These are phyloP conservation scores for Elongisporangium undulatum DNA, from an alignment of 352 stramenopile species.

Conservation along the genomic window DNA sequence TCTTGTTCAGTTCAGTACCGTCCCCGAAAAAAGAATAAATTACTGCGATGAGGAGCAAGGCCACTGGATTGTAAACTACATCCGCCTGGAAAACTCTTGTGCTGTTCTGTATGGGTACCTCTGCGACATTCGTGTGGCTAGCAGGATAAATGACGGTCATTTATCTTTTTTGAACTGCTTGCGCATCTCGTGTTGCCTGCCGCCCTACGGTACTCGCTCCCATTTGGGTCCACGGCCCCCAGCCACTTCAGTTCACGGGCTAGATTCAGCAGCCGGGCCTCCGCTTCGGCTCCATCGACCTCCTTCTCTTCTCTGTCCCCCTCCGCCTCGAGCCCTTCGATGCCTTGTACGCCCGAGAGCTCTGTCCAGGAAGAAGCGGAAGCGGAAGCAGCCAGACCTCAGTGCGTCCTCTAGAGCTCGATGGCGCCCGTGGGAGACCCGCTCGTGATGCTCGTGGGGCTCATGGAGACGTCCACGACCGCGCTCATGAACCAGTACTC, in stretches of 20 bases:
- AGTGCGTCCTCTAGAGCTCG: conserved; percentile 10
- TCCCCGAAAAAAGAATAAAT: neutral
- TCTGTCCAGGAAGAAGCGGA: conserved; percentile 28
- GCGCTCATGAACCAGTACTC: neutral
- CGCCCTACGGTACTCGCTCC: neutral
- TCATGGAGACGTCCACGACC: neutral
- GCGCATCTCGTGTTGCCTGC: neutral
- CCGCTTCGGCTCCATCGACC: neutral
- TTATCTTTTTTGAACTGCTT: neutral
- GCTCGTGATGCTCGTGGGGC: neutral
- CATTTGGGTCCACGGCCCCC: neutral
- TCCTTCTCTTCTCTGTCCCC: neutral
- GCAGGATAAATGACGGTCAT: neutral
- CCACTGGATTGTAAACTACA: neutral
- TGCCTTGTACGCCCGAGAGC: conserved; percentile 25
- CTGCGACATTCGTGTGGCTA: neutral
- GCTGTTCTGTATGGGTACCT: neutral
- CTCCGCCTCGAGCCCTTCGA: conserved; percentile 16
- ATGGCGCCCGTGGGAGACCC: neutral
- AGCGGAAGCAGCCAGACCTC: conserved; percentile 11
- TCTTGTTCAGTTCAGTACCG: neutral
- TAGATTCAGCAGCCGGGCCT: neutral
- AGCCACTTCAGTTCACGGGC: neutral
- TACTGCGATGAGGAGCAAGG: neutral
- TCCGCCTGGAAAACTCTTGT: neutral